A percentile compares a stretch with the other conserved stretches of the same genome.
Conservation (phyloP, 768 basidiomycete genomes). For the Hebeloma cylindrosporum region DNA sequence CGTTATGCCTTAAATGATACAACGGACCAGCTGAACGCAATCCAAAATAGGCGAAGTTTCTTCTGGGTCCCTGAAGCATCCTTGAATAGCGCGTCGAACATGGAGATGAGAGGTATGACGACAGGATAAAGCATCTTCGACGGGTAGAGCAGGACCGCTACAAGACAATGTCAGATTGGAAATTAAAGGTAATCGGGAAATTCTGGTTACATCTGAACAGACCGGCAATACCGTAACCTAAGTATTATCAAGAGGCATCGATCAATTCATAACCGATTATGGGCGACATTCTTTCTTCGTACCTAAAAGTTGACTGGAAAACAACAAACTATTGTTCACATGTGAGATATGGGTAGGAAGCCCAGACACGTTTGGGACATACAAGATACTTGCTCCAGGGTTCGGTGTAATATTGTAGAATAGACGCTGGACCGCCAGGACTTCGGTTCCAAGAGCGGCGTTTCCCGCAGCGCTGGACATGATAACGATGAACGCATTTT, state of each 20-base stretch:
- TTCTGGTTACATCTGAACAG: neutral
- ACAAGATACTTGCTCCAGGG: constrained; percentile 44
- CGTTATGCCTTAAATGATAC: constrained; percentile 8
- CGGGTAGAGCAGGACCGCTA: constrained; percentile 49
- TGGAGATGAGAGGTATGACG: constrained; percentile 45
- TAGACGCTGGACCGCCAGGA: constrained; percentile 53
- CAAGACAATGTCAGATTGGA: neutral
- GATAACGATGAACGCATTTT: constrained; percentile 57
- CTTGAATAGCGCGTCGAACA: constrained; percentile 49
- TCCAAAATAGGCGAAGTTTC: constrained; percentile 51
- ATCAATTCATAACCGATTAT: constrained; percentile 52
- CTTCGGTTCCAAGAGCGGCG: constrained; percentile 52
- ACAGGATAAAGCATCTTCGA: constrained; percentile 53
- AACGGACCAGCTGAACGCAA: constrained; percentile 40
- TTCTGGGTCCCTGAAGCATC: constrained; percentile 38
- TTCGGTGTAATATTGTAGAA: constrained; percentile 56
- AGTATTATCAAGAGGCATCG: constrained; percentile 50
- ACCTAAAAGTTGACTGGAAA: constrained; percentile 37
- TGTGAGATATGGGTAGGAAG: too few relatives aligned
- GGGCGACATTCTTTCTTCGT: neutral
- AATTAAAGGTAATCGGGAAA: too few relatives aligned
- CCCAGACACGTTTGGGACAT: too few relatives aligned
- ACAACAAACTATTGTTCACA: constrained; percentile 32
- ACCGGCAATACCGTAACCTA: neutral
- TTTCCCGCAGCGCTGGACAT: constrained; percentile 57